Evolutionary conservation across 345 rosid species (phyloP).

Genomic region (Brassica carinata): DNA sequence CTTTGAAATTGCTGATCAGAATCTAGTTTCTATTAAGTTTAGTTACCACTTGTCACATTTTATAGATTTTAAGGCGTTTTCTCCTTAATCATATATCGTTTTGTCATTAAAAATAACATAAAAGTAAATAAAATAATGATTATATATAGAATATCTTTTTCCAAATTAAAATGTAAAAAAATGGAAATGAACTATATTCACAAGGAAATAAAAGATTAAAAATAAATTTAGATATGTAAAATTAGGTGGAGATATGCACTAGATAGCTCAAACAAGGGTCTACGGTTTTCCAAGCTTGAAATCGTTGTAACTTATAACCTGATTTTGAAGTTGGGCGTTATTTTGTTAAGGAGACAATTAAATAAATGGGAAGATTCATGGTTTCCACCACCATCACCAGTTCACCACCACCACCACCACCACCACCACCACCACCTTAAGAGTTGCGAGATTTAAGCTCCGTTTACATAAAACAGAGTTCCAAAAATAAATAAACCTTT

Average conservation of each 20-base stretch:
- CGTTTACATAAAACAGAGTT: constrained; percentile 2
- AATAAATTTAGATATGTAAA: background rate
- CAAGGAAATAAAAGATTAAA: background rate
- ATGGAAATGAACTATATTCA: background rate
- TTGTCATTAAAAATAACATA: background rate
- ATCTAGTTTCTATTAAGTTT: background rate
- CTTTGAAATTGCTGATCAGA: no score
- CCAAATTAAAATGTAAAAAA: constrained; percentile 7
- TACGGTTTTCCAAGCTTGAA: background rate
- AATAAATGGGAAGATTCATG: constrained; percentile 32
- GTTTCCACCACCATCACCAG: constrained; percentile 20
- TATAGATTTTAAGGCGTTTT: background rate
- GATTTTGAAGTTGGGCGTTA: constrained; percentile 1
- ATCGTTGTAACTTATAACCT: background rate
- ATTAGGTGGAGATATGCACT: background rate
- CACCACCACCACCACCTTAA: constrained; percentile 35
- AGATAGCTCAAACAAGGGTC: background rate
- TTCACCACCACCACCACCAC: constrained; percentile 28
- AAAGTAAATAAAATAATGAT: background rate
- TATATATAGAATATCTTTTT: background rate
- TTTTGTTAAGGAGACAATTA: background rate
- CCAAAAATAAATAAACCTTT: constrained; percentile 17
- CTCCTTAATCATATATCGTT: background rate
- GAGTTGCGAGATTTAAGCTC: constrained; percentile 41
- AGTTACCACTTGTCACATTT: background rate